Evolutionary conservation across 2,329 filamentous ascomycete species (phyloP).

Genomic region (Venturia effusa): DNA sequence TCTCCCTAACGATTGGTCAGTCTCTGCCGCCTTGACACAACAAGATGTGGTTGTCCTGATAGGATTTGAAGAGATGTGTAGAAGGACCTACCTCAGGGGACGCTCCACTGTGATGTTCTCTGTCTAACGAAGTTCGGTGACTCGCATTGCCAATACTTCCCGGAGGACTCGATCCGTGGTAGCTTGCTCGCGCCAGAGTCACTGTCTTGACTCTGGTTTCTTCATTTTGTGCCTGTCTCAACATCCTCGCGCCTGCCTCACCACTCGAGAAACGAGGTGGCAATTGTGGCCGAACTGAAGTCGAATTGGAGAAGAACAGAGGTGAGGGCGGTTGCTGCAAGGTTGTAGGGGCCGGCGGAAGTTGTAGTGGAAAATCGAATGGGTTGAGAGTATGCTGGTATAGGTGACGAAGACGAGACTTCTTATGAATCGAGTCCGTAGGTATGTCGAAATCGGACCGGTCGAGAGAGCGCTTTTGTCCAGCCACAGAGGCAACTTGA

Average conservation of each 20-base stretch:
- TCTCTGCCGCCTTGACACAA: constrained; percentile 24
- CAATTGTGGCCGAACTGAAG: constrained; percentile 31
- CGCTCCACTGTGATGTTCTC: not conserved
- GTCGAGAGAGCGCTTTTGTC: constrained; percentile 1
- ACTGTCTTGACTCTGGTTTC: constrained; percentile 41
- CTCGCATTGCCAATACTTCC: constrained; percentile 21
- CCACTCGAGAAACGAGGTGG: constrained; percentile 46
- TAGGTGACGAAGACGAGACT: not conserved
- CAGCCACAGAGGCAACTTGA: not conserved
- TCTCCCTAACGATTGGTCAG: constrained; percentile 34
- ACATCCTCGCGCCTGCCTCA: constrained; percentile 48
- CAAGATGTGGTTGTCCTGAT: constrained; percentile 21
- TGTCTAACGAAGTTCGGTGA: not conserved
- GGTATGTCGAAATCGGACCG: not conserved
- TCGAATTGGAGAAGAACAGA: constrained; percentile 42
- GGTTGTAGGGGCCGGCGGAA: not conserved
- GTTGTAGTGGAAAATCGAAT: constrained; percentile 2
- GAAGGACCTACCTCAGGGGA: not conserved
- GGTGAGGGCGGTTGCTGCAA: constrained; percentile 33
- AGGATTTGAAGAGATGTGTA: constrained; percentile 27
- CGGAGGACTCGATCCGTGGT: constrained; percentile 24
- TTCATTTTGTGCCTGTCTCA: constrained; percentile 36
- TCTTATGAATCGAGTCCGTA: not conserved
- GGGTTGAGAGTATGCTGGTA: not conserved
- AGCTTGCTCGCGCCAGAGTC: constrained; percentile 37